Percentiles rank a stretch among this genome's conserved stretches.
These are phyloP conservation scores for Crithidia expoeki DNA, from an alignment of 208 protist species.

Conservation along the genomic window DNA sequence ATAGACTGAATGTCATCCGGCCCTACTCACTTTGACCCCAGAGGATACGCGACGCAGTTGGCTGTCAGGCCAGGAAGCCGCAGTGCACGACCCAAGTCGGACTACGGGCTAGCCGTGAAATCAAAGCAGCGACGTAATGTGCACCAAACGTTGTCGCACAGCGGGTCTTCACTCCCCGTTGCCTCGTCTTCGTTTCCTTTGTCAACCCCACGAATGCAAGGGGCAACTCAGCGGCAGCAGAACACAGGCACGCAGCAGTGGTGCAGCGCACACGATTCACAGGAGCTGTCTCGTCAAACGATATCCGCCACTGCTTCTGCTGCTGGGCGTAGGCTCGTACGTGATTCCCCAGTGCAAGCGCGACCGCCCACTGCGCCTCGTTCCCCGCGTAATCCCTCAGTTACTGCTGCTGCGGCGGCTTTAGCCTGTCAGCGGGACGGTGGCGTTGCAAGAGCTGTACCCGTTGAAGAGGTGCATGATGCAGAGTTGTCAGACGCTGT, in stretches of 20 bases:
- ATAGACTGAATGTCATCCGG: conserved; percentile 6
- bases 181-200: background rate
- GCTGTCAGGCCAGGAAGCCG: background rate
- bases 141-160: background rate
- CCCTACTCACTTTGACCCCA: background rate
- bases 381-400: background rate
- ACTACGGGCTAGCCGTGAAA: conserved; percentile 18
- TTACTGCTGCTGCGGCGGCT: too few species aligned
- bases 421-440: background rate
- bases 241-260: background rate
- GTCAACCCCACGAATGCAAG: background rate
- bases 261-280: background rate
- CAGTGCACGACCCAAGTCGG: conserved; percentile 15
- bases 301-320: background rate
- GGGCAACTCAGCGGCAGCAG: background rate
- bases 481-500: background rate
- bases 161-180: background rate
- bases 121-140: background rate
- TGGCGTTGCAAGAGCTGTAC: background rate
- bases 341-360: background rate
- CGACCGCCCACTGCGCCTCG: background rate
- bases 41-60: background rate
- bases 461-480: background rate
- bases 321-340: background rate
- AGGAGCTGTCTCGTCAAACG: background rate